A percentile compares a stretch with the other conserved stretches of the same genome.
Conservation (phyloP, 495 filamentous ascomycete species). For the Talaromyces thailandensis region DNA sequence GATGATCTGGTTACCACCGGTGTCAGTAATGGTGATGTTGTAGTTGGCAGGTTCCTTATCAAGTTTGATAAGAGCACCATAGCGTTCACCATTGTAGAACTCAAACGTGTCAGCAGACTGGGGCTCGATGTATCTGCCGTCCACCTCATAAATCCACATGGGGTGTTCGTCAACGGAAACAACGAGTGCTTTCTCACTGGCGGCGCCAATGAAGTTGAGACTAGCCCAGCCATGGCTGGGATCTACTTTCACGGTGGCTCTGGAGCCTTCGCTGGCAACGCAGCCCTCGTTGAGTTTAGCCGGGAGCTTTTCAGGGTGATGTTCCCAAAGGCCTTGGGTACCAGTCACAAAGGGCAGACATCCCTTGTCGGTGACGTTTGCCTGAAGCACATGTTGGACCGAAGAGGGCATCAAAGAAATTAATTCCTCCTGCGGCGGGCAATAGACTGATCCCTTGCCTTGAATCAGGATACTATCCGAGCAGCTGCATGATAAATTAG, state of each 20-base stretch:
- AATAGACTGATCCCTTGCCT: constrained; percentile 42
- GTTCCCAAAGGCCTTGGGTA: constrained; percentile 18
- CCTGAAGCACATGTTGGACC: constrained; percentile 22
- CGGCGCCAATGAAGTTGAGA: constrained; percentile 38
- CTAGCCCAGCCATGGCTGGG: constrained; percentile 29
- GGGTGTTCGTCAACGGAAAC: constrained; percentile 37
- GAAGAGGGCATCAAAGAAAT: constrained; percentile 20
- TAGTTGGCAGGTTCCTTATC: constrained; percentile 23
- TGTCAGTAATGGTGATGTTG: constrained; percentile 22
- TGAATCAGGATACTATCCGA: constrained; percentile 45
- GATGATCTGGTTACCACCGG: constrained; percentile 24
- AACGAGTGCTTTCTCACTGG: constrained; percentile 22
- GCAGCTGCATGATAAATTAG: constrained; percentile 17
- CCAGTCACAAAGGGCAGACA: constrained; percentile 23
- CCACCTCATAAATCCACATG: constrained; percentile 33
- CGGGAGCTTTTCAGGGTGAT: constrained; percentile 28
- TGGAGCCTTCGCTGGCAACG: constrained; percentile 24
- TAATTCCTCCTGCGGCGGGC: constrained; percentile 29
- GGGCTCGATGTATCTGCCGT: constrained; percentile 29
- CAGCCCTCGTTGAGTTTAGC: constrained; percentile 28
- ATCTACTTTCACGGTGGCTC: constrained; percentile 28
- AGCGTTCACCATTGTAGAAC: constrained; percentile 28
- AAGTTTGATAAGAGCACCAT: constrained; percentile 26
- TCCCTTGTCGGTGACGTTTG: constrained; percentile 38
- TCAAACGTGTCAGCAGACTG: constrained; percentile 18